Percentiles rank a stretch among this genome's conserved stretches.
Conservation (phyloP, 176 grass and related monocot species). For the Oryza glumipatula region DNA sequence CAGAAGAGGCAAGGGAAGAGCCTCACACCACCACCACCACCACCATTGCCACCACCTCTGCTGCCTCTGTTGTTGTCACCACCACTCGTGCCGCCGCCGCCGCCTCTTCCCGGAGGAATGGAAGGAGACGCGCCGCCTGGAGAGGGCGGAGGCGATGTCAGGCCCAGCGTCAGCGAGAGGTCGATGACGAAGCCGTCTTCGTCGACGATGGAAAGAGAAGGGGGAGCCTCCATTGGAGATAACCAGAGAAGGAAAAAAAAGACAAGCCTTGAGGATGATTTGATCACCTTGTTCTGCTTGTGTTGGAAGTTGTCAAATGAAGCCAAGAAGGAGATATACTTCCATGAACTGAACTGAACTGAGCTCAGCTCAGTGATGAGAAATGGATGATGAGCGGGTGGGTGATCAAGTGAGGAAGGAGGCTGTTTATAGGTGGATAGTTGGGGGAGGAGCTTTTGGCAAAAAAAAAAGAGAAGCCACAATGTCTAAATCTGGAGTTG, state of each 20-base stretch:
- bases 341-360: neutral
- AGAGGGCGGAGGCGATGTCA: neutral
- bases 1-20: slow-evolving; percentile 99
- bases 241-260: neutral
- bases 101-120: neutral
- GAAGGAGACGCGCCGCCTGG: neutral
- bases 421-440: slow-evolving; percentile 22
- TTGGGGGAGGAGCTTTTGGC: neutral
- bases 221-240: slow-evolving; percentile 33
- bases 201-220: neutral
- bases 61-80: neutral
- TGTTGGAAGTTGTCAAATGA: neutral
- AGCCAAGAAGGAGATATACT: neutral
- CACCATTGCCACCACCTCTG: neutral
- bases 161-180: slow-evolving; percentile 57
- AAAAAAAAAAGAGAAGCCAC: slow-evolving; percentile 20
- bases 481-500: slow-evolving; percentile 40
- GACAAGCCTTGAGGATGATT: neutral
- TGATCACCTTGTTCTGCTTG: neutral
- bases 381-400: neutral
- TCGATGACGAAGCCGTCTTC: neutral
- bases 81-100: neutral
- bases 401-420: neutral
- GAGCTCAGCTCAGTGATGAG: slow-evolving; percentile 12
- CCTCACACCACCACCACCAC: slow-evolving; percentile 42